Percentiles rank a stretch among this genome's conserved stretches.
Evolutionary conservation across 176 grass and related monocot species (phyloP).

Genomic region (Alloteropsis semialata): DNA sequence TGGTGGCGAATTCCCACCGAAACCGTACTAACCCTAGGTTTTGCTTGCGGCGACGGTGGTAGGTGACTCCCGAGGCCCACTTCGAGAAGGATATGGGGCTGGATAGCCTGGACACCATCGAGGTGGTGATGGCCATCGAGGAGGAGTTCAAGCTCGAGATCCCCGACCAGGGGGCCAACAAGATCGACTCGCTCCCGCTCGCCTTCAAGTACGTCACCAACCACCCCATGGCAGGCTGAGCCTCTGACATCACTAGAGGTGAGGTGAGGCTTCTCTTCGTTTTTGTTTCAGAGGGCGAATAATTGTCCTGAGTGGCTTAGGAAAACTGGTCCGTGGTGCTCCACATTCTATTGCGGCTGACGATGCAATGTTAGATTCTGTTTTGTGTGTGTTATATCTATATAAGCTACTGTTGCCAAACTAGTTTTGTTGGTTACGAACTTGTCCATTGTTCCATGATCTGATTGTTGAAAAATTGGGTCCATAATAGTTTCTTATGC

Average conservation of each 20-base stretch:
- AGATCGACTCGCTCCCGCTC: slow-evolving; percentile 65
- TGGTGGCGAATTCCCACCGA: not conserved
- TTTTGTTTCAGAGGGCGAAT: slow-evolving; percentile 36
- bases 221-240: slow-evolving; percentile 67
- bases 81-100: slow-evolving; percentile 79
- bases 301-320: slow-evolving; percentile 33
- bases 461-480: not conserved
- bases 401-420: not conserved
- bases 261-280: slow-evolving; percentile 19
- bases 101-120: slow-evolving; percentile 78
- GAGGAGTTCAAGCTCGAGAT: slow-evolving; percentile 93
- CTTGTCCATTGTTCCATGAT: not conserved
- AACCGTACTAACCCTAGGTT: slow-evolving; percentile 32
- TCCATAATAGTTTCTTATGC: not conserved
- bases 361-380: slow-evolving; percentile 15
- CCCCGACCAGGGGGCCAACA: slow-evolving; percentile 64
- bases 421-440: not conserved
- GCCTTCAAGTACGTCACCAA: slow-evolving; percentile 71
- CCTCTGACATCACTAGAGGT: not conserved
- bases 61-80: slow-evolving; percentile 68
- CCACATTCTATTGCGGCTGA: not conserved
- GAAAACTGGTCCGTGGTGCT: slow-evolving; percentile 34
- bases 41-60: no score
- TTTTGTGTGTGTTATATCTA: not conserved
- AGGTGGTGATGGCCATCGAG: slow-evolving; percentile 81